phyloP scores from a whole-genome alignment of 345 rosid genomes.

The Brassica juncea region DNA sequence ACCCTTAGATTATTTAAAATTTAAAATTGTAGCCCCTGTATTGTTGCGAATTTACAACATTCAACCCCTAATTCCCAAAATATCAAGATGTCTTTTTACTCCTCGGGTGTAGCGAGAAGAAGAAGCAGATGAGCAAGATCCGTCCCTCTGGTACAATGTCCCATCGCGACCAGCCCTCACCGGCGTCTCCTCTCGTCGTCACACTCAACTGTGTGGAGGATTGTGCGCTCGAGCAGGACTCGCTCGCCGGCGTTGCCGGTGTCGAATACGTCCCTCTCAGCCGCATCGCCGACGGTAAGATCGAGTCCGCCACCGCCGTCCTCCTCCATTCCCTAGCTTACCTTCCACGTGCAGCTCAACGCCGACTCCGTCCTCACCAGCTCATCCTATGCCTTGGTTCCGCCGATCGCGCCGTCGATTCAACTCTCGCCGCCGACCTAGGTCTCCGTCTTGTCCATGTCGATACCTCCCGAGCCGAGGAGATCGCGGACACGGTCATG shows the following conservation, averaged over 20 bases:
- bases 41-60: background rate
- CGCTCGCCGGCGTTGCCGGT: constrained; percentile 74
- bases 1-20: too few relatives aligned
- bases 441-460: constrained; percentile 93
- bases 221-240: constrained; percentile 75
- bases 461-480: constrained; percentile 90
- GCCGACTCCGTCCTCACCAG: constrained; percentile 94
- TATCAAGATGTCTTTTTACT: constrained; percentile 17
- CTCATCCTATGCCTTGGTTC: constrained; percentile 96
- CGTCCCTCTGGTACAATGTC: constrained; percentile 62
- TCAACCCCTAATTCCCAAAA: constrained; percentile 24
- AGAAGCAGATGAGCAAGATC: constrained; percentile 39
- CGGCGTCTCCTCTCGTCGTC: constrained; percentile 65
- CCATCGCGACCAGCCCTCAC: constrained; percentile 47
- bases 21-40: background rate
- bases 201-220: constrained; percentile 95
- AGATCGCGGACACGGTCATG: constrained; percentile 97
- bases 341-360: constrained; percentile 99
- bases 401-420: constrained; percentile 87
- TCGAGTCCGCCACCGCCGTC: constrained; percentile 89
- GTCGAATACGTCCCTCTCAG: constrained; percentile 94
- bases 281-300: constrained; percentile 81
- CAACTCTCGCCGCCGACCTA: constrained; percentile 85
- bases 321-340: constrained; percentile 89
- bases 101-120: constrained; percentile 29